A percentile compares a stretch with the other conserved stretches of the same genome.
These are phyloP conservation scores for Phragmites australis DNA, from an alignment of 176 grass and related monocot genomes.

Conservation along the genomic window DNA sequence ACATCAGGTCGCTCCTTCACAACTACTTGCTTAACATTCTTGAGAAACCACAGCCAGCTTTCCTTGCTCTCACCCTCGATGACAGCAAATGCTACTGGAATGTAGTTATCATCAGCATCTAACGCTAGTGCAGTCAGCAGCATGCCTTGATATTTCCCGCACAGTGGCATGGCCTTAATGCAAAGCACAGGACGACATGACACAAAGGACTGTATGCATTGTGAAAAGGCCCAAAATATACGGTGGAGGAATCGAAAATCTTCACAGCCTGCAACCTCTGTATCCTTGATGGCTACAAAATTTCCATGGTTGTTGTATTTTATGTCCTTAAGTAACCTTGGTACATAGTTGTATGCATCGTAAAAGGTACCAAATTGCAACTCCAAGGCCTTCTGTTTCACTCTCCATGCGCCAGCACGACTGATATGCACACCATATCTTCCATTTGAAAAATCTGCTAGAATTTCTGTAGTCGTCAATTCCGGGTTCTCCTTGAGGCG, in stretches of 20 bases:
- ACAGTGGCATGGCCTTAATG: constrained; percentile 27
- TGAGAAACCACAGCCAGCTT: constrained; percentile 33
- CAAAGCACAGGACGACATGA: constrained; percentile 37
- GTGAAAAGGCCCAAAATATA: constrained; percentile 31
- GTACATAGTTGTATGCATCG: constrained; percentile 26
- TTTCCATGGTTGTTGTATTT: not conserved
- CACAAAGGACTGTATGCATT: constrained; percentile 1
- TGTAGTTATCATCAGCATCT: constrained; percentile 33
- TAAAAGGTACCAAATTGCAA: constrained; percentile 10
- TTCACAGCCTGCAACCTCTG: constrained; percentile 25
- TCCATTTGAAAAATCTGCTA: not conserved
- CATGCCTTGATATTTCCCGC: constrained; percentile 38
- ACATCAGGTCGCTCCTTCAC: not conserved
- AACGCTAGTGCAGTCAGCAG: constrained; percentile 11
- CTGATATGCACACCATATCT: not conserved
- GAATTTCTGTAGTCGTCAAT: not conserved
- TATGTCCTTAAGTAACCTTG: not conserved
- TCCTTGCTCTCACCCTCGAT: constrained; percentile 20
- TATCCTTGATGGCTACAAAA: constrained; percentile 29
- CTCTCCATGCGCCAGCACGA: constrained; percentile 1
- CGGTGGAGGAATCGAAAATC: constrained; percentile 15
- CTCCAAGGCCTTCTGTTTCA: not conserved
- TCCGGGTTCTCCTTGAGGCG: not conserved
- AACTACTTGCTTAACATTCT: constrained; percentile 8
- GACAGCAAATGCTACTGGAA: constrained; percentile 34